Evolutionary conservation across 805 yeast species (phyloP).

Genomic region (Metschnikowia arizonensis): DNA sequence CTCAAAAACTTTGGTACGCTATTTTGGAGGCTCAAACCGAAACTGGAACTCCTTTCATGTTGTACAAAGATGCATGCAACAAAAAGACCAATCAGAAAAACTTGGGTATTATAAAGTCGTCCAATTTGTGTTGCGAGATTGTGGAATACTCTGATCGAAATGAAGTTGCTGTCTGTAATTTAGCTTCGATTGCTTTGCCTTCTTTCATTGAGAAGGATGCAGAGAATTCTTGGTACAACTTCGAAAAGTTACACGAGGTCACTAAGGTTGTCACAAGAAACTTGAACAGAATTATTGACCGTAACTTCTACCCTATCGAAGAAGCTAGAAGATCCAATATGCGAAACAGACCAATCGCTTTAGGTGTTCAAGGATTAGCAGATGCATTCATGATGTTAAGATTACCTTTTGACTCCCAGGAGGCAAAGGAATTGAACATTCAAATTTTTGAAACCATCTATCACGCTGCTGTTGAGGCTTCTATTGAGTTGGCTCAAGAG

Average conservation of each 20-base stretch:
- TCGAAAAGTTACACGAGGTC: conserved; percentile 51
- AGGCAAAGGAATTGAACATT: conserved; percentile 52
- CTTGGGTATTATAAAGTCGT: conserved; percentile 56
- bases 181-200: conserved; percentile 58
- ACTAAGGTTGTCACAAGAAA: conserved; percentile 53
- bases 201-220: conserved; percentile 48
- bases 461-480: conserved; percentile 56
- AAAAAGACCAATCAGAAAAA: conserved; percentile 56
- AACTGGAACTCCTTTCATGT: conserved; percentile 63
- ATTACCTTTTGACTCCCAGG: conserved; percentile 54
- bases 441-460: conserved; percentile 61
- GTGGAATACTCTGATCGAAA: conserved; percentile 57
- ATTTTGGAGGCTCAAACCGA: conserved; percentile 61
- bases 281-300: conserved; percentile 54
- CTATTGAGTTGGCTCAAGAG: conserved; percentile 47
- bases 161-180: conserved; percentile 59
- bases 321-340: conserved; percentile 51
- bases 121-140: conserved; percentile 60
- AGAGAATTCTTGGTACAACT: conserved; percentile 45
- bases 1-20: conserved; percentile 59
- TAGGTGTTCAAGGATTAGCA: conserved; percentile 63
- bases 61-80: conserved; percentile 61
- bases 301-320: conserved; percentile 53
- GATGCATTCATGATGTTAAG: conserved; percentile 55
- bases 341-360: conserved; percentile 59